phyloP scores from a whole-genome alignment of 2,329 filamentous ascomycete genomes.

The Myriosclerotinia curreyana region DNA sequence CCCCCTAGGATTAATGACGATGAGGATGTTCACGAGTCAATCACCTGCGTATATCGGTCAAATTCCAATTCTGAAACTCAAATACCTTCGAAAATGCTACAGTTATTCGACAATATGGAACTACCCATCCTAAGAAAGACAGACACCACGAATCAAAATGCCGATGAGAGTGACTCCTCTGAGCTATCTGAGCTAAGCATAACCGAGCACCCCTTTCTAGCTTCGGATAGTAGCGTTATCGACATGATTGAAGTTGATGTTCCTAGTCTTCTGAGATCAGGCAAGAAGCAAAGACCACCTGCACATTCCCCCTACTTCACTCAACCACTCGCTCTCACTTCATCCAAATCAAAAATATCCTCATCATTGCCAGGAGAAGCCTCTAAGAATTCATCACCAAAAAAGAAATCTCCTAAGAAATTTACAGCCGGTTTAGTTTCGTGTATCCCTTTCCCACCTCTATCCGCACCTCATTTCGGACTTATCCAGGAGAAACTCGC shows the following conservation, averaged over 20 bases:
- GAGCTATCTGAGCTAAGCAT: conserved; percentile 25
- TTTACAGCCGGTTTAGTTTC: conserved; percentile 43
- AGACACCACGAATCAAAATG: not conserved
- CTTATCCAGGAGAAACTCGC: conserved; percentile 80
- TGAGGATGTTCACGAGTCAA: conserved; percentile 13
- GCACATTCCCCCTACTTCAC: conserved; percentile 39
- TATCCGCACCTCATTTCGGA: conserved; percentile 64
- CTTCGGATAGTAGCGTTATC: conserved; percentile 25
- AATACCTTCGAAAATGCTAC: conserved; percentile 18
- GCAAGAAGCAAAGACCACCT: conserved; percentile 30
- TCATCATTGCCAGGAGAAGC: not conserved
- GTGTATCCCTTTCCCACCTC: conserved; percentile 63
- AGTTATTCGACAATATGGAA: conserved; percentile 1
- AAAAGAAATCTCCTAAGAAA: conserved; percentile 25
- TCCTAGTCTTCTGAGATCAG: conserved; percentile 13
- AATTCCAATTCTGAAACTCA: conserved; percentile 19
- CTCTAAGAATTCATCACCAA: not conserved
- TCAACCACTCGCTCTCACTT: conserved; percentile 22
- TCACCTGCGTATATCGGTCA: not conserved
- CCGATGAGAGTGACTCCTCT: conserved; percentile 15
- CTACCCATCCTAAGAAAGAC: conserved; percentile 6
- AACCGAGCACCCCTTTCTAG: conserved; percentile 25
- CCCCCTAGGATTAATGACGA: conserved; percentile 11
- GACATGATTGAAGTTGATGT: conserved; percentile 25
- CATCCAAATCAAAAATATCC: conserved; percentile 6